phyloP scores from a whole-genome alignment of 2,329 filamentous ascomycete genomes.

The Helminthosporium solani region DNA sequence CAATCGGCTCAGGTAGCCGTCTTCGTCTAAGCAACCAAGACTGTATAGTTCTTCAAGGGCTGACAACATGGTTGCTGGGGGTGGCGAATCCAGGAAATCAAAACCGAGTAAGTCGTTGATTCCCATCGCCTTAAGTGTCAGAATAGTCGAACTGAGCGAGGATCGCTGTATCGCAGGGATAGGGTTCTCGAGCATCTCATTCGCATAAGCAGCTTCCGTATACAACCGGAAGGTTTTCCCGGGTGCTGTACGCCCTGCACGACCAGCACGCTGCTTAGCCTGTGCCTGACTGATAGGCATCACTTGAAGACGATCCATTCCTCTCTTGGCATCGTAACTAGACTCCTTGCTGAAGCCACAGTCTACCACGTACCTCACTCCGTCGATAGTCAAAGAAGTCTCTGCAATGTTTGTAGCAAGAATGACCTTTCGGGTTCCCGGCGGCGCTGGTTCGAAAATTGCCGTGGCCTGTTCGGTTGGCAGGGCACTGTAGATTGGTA shows the following conservation, averaged over 20 bases:
- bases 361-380: conserved; percentile 54
- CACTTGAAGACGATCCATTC: conserved; percentile 95
- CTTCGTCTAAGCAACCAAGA: conserved; percentile 86
- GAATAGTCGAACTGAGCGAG: conserved; percentile 87
- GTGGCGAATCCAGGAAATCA: conserved; percentile 98
- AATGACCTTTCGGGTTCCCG: conserved; percentile 86
- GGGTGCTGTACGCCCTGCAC: conserved; percentile 92
- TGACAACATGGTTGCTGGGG: conserved; percentile 96
- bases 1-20: conserved; percentile 86
- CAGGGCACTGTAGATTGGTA: conserved; percentile 94
- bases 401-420: conserved; percentile 99
- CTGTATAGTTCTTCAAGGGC: conserved; percentile 94
- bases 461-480: conserved; percentile 90
- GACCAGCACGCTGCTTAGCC: conserved; percentile 88
- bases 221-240: conserved; percentile 89
- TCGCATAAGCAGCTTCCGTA: conserved; percentile 92
- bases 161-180: conserved; percentile 96
- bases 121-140: conserved; percentile 98
- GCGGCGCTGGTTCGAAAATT: conserved; percentile 91
- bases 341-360: conserved; percentile 93
- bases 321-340: conserved; percentile 92
- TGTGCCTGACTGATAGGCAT: conserved; percentile 97
- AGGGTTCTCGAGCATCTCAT: conserved; percentile 77
- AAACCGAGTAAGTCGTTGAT: conserved; percentile 97
- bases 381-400: conserved; percentile 95